phyloP scores from a whole-genome alignment of 2,329 filamentous ascomycete genomes.

The Phaeosphaeriaceae sp. region DNA sequence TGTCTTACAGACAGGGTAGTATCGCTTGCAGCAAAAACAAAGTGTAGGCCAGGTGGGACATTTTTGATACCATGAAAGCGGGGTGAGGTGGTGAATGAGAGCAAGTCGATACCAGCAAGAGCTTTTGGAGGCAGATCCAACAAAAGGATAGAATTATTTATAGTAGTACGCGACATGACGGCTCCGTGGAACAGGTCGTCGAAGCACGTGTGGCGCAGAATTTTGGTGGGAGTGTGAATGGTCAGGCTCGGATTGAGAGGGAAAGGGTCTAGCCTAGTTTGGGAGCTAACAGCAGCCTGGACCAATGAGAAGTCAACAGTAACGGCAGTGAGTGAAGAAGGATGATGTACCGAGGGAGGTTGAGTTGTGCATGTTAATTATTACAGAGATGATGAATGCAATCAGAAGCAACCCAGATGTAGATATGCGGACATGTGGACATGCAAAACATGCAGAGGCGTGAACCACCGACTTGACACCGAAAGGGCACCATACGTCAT shows the following conservation, averaged over 20 bases:
- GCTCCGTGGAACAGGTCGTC: conserved; percentile 43
- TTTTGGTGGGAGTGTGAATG: conserved; percentile 32
- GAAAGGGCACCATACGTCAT: conserved; percentile 22
- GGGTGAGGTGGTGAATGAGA: conserved; percentile 68
- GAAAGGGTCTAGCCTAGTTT: conserved; percentile 1
- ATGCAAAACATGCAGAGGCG: too few relatives aligned
- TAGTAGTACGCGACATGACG: conserved; percentile 42
- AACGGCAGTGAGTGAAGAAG: too few relatives aligned
- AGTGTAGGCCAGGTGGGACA: conserved; percentile 65
- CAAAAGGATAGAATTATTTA: conserved; percentile 48
- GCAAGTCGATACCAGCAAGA: conserved; percentile 61
- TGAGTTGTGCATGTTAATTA: too few relatives aligned
- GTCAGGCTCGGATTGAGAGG: conserved; percentile 17
- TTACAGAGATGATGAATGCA: too few relatives aligned
- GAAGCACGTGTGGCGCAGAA: conserved; percentile 44
- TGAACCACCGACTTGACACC: conserved; percentile 10
- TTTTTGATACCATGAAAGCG: conserved; percentile 67
- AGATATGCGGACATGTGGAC: too few relatives aligned
- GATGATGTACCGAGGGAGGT: too few relatives aligned
- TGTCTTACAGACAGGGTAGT: conserved; percentile 65
- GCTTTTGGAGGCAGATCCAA: conserved; percentile 55
- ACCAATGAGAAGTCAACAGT: too few relatives aligned
- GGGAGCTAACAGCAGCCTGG: too few relatives aligned
- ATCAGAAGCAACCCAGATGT: too few relatives aligned
- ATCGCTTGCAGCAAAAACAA: conserved; percentile 66